Percentiles rank a stretch among this genome's conserved stretches.
Conservation (phyloP, 1,139 yeast genomes). For the Nakaseomyces delphensis region DNA sequence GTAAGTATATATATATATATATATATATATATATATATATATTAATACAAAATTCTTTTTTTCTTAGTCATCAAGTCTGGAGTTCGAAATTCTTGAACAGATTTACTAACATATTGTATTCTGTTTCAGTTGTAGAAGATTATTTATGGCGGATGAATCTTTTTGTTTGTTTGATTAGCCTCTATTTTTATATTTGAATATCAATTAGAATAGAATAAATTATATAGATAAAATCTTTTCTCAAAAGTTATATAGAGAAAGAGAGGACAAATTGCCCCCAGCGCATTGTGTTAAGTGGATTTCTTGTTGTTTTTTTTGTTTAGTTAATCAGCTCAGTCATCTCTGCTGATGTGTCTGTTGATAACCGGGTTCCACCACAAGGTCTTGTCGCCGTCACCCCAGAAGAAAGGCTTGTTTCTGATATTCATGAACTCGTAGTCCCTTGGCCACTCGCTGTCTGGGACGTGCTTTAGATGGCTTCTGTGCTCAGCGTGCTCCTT, state of each 20-base stretch:
- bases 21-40: too few relatives aligned
- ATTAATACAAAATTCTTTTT: too few relatives aligned
- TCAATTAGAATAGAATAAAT: background rate
- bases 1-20: background rate
- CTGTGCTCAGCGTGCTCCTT: slow-evolving; percentile 84
- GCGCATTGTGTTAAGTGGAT: background rate
- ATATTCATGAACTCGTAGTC: slow-evolving; percentile 88
- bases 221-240: background rate
- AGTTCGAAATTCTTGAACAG: too few relatives aligned
- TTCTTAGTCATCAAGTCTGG: too few relatives aligned
- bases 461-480: slow-evolving; percentile 63
- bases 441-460: slow-evolving; percentile 87
- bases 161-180: too few relatives aligned
- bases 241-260: background rate
- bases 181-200: background rate
- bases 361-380: slow-evolving; percentile 90
- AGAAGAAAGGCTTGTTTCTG: slow-evolving; percentile 80
- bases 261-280: background rate
- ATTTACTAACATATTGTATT: too few relatives aligned
- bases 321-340: slow-evolving; percentile 12
- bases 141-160: too few relatives aligned
- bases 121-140: too few relatives aligned
- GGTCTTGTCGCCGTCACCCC: slow-evolving; percentile 99
- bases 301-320: background rate
- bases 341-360: slow-evolving; percentile 62